Evolutionary conservation across 208 protist genomes (phyloP).

Genomic region (Trypanosoma conorhini): DNA sequence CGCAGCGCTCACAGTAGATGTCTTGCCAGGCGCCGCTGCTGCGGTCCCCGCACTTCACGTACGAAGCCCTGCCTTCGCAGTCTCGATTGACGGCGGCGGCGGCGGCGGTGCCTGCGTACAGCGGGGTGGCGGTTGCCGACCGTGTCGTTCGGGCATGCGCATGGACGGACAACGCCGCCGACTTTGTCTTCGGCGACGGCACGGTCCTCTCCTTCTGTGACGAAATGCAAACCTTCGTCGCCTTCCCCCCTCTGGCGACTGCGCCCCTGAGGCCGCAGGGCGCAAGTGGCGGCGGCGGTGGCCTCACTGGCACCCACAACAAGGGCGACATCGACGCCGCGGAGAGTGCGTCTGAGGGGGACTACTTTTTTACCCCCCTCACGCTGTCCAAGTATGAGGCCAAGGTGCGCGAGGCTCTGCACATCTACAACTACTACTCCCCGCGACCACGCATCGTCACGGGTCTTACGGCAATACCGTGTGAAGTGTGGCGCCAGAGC

Average conservation of each 20-base stretch:
- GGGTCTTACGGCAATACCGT: slow-evolving; percentile 31
- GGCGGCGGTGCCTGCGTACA: slow-evolving; percentile 14
- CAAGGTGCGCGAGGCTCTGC: slow-evolving; percentile 72
- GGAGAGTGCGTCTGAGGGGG: slow-evolving; percentile 15
- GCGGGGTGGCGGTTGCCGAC: slow-evolving; percentile 32
- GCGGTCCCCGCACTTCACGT: slow-evolving; percentile 15
- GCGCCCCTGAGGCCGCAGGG: background rate
- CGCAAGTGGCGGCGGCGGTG: background rate
- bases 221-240: slow-evolving; percentile 85
- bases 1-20: background rate
- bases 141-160: slow-evolving; percentile 58
- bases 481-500: slow-evolving; percentile 29
- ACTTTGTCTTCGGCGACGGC: slow-evolving; percentile 86
- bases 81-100: background rate
- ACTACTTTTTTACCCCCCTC: slow-evolving; percentile 76
- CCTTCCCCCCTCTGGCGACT: slow-evolving; percentile 27
- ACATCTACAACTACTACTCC: slow-evolving; percentile 74
- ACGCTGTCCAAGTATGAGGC: slow-evolving; percentile 54
- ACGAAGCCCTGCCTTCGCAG: background rate
- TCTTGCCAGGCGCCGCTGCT: background rate
- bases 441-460: slow-evolving; percentile 55
- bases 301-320: background rate
- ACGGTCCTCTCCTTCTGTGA: slow-evolving; percentile 81
- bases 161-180: slow-evolving; percentile 67
- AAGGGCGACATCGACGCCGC: background rate